A percentile compares a stretch with the other conserved stretches of the same genome.
Evolutionary conservation across 805 yeast species (phyloP).

Genomic region (Saccharomycopsis malanga): DNA sequence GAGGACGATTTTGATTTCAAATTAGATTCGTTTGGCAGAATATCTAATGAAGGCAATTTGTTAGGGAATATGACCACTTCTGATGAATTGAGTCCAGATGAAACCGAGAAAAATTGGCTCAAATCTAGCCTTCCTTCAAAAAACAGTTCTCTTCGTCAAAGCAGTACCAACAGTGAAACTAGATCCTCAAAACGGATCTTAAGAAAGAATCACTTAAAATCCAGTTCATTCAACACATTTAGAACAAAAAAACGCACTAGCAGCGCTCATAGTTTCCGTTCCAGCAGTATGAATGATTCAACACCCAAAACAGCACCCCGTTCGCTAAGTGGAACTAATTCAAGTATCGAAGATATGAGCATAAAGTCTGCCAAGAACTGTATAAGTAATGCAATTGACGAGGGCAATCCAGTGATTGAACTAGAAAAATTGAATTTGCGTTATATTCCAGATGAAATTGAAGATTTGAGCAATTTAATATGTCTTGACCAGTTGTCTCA

Average conservation of each 20-base stretch:
- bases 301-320: no score
- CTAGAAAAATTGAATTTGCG: constrained; percentile 14
- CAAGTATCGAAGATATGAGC: constrained; percentile 5
- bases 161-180: constrained; percentile 1
- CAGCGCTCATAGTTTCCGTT: not conserved
- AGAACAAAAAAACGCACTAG: not conserved
- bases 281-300: not conserved
- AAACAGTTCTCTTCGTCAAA: not conserved
- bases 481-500: constrained; percentile 5
- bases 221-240: not conserved
- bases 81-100: not conserved
- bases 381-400: constrained; percentile 20
- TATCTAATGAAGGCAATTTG: constrained; percentile 5
- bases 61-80: not conserved
- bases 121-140: not conserved
- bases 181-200: no score
- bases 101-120: not conserved
- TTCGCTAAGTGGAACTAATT: constrained; percentile 14
- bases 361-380: constrained; percentile 7
- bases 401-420: constrained; percentile 13
- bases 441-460: constrained; percentile 20
- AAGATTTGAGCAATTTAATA: constrained; percentile 20
- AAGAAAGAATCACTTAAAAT: not conserved
- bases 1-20: constrained; percentile 16
- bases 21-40: constrained; percentile 18